These are phyloP conservation scores for Xylariaceae sp. DNA, from an alignment of 2,329 filamentous ascomycete genomes.

Conservation along the genomic window DNA sequence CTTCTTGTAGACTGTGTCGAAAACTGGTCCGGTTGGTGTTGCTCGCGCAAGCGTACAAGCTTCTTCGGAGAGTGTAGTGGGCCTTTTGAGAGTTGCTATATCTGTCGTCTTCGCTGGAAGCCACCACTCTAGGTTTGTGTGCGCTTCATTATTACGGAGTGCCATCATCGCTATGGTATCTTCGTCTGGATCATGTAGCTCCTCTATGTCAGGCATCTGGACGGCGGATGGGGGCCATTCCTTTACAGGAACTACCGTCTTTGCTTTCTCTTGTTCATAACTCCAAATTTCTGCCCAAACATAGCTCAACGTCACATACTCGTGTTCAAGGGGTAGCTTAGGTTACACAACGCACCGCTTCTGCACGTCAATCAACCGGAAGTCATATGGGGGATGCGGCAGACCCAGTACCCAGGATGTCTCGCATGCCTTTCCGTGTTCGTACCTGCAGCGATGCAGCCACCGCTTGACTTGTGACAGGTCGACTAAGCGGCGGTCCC, in stretches of 20 bases:
- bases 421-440: conserved; percentile 7
- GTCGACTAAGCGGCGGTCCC: conserved; percentile 4
- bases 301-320: conserved; percentile 8
- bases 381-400: not conserved
- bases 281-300: conserved; percentile 7
- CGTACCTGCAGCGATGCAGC: conserved; percentile 6
- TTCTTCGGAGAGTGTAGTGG: conserved; percentile 1
- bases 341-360: conserved; percentile 4
- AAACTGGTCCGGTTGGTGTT: conserved; percentile 4
- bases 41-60: not conserved
- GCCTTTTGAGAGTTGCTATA: not conserved
- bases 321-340: not conserved
- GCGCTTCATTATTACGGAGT: conserved; percentile 6
- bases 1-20: conserved; percentile 3
- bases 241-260: not conserved
- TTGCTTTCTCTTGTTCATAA: conserved; percentile 4
- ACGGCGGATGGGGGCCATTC: conserved; percentile 4
- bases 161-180: conserved; percentile 3
- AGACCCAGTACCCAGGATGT: not conserved
- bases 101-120: conserved; percentile 1
- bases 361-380: conserved; percentile 8
- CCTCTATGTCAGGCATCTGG: not conserved
- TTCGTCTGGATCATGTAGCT: conserved; percentile 5
- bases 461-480: conserved; percentile 1
- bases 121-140: conserved; percentile 5